Conservation (phyloP, 73 alveolate species). For the Breviolum minutum region DNA sequence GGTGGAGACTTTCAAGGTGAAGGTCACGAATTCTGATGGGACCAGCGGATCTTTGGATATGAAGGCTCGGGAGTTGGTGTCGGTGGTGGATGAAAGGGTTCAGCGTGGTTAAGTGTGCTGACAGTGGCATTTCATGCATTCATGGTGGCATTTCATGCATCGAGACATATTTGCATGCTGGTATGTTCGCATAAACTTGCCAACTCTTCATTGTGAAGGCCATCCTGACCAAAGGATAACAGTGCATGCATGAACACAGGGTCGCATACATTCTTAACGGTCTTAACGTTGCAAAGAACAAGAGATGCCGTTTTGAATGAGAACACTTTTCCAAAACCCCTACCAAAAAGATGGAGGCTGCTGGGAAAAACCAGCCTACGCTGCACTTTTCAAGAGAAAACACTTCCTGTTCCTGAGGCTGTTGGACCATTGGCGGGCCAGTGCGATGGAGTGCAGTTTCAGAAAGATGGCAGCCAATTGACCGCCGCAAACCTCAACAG, state of each 20-base stretch:
- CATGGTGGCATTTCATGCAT: not conserved
- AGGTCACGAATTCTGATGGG: conserved; percentile 14
- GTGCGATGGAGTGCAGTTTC: conserved; percentile 1
- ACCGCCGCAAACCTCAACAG: conserved; percentile 19
- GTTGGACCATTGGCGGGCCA: conserved; percentile 35
- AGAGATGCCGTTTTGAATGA: too few species aligned
- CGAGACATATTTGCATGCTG: not conserved
- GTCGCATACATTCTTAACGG: too few species aligned
- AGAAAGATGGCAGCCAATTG: conserved; percentile 26
- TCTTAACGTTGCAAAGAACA: too few species aligned
- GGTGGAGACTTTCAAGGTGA: conserved; percentile 47
- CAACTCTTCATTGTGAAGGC: too few species aligned
- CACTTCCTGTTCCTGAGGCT: not conserved
- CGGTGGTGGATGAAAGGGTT: not conserved
- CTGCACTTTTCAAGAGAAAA: too few species aligned
- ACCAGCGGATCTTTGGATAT: conserved; percentile 21
- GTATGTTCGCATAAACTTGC: not conserved
- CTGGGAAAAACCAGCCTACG: too few species aligned
- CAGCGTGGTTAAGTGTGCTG: not conserved
- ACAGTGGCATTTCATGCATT: not conserved
- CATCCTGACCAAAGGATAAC: not conserved
- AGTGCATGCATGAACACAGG: not conserved
- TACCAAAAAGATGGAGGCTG: too few species aligned
- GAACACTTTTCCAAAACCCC: too few species aligned
- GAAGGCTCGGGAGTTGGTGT: not conserved